Percentiles rank a stretch among this genome's conserved stretches.
Conservation (phyloP, 164 flowering plant species). For the Tinospora cordifolia region DNA sequence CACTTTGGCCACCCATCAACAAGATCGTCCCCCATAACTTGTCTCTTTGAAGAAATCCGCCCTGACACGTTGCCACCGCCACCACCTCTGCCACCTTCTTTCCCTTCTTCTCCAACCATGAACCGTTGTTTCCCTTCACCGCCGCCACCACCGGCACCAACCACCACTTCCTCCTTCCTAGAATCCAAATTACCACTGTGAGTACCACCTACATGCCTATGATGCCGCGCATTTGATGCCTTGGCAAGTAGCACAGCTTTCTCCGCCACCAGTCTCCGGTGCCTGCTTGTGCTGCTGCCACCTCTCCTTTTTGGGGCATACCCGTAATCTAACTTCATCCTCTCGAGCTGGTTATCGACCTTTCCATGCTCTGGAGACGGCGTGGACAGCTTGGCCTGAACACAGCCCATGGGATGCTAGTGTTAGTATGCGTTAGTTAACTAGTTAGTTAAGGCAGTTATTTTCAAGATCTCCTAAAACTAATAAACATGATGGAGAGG, state of each 20-base stretch:
- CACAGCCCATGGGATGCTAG: slow-evolving; percentile 38
- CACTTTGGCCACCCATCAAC: slow-evolving; percentile 68
- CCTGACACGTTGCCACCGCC: slow-evolving; percentile 15
- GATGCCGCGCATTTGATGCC: slow-evolving; percentile 4
- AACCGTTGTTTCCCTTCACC: slow-evolving; percentile 7
- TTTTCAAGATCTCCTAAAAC: too few species aligned
- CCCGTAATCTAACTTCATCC: slow-evolving; percentile 41
- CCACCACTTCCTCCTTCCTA: not conserved
- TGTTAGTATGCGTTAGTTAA: too few species aligned
- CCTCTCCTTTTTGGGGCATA: slow-evolving; percentile 20
- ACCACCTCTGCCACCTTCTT: slow-evolving; percentile 12
- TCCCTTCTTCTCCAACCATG: slow-evolving; percentile 15
- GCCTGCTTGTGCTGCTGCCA: slow-evolving; percentile 1
- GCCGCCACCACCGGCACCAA: not conserved
- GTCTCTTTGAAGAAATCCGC: slow-evolving; percentile 7
- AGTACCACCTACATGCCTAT: not conserved
- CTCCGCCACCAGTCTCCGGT: slow-evolving; percentile 31
- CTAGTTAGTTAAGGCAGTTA: too few species aligned
- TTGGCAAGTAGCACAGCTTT: slow-evolving; percentile 6
- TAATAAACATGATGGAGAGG: too few species aligned
- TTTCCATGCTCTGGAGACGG: slow-evolving; percentile 27
- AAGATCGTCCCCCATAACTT: slow-evolving; percentile 25
- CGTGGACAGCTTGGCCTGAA: slow-evolving; percentile 29
- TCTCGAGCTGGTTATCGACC: slow-evolving; percentile 25
- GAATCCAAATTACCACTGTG: not conserved